Conservation (phyloP, 1,284 basidiomycete species). For the Peniophora sp. region DNA sequence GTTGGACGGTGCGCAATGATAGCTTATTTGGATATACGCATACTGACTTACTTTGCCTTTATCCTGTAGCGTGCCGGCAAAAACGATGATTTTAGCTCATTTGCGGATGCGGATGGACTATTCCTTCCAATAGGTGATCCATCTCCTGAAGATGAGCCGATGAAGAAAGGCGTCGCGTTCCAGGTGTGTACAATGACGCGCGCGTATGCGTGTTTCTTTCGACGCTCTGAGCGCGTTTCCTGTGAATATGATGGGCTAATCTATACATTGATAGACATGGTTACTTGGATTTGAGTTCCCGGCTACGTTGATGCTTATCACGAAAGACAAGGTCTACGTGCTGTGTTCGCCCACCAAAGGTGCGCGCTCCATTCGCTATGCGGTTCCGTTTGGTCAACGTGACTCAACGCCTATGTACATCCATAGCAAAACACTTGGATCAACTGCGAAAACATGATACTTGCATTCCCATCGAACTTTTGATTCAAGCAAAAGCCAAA, state of each 20-base stretch:
- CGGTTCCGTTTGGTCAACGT: neutral
- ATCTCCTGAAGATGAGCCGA: conserved; percentile 74
- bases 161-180: conserved; percentile 83
- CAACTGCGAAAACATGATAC: conserved; percentile 55
- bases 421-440: conserved; percentile 63
- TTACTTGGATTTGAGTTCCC: conserved; percentile 96
- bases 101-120: conserved; percentile 65
- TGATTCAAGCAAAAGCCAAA: conserved; percentile 67
- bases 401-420: conserved; percentile 13
- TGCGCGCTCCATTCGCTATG: conserved; percentile 21
- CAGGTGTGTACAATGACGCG: conserved; percentile 50
- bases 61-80: conserved; percentile 43
- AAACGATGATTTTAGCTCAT: conserved; percentile 62
- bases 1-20: conserved; percentile 60
- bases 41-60: neutral
- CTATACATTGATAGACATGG: conserved; percentile 69
- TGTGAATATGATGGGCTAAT: neutral
- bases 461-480: conserved; percentile 55
- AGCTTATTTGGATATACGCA: conserved; percentile 1
- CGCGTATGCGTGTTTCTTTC: conserved; percentile 5
- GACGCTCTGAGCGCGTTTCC: conserved; percentile 10
- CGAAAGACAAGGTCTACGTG: conserved; percentile 69
- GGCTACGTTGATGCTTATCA: conserved; percentile 82
- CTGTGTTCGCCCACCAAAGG: conserved; percentile 89
- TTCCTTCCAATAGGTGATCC: conserved; percentile 79